Percentiles rank a stretch among this genome's conserved stretches.
Evolutionary conservation across 371 early-diverging fungal genomes (phyloP).

Genomic region (Funneliformis caledonium): DNA sequence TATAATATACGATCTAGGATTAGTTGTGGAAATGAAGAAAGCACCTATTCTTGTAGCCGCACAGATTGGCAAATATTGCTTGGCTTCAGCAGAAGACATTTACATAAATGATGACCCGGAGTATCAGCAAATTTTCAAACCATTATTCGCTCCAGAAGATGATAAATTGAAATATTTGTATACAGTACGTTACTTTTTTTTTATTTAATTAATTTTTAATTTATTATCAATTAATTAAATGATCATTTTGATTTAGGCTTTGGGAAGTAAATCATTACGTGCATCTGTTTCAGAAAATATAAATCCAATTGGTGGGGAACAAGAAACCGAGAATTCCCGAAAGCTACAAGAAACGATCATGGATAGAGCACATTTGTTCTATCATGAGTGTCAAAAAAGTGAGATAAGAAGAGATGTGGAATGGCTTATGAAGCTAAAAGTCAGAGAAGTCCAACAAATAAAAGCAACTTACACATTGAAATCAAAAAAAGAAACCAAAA

Average conservation of each 20-base stretch:
- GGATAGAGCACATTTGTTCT: conserved; percentile 65
- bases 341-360: not conserved
- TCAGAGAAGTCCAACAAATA: conserved; percentile 53
- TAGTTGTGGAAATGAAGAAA: conserved; percentile 65
- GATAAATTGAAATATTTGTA: conserved; percentile 67
- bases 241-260: not conserved
- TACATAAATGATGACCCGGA: conserved; percentile 83
- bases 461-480: conserved; percentile 5
- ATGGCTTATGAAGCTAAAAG: conserved; percentile 52
- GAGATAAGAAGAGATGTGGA: conserved; percentile 50
- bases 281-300: not conserved
- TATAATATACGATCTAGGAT: conserved; percentile 45
- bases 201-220: too few relatives aligned
- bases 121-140: conserved; percentile 74
- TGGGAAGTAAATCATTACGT: not conserved
- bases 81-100: conserved; percentile 74
- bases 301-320: not conserved
- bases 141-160: conserved; percentile 72
- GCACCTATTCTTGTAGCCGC: conserved; percentile 56
- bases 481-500: too few relatives aligned
- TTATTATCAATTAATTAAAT: too few relatives aligned
- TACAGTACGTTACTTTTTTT: conserved; percentile 35
- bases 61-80: conserved; percentile 57
- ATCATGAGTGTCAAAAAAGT: conserved; percentile 65
- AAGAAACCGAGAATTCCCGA: not conserved